Evolutionary conservation across 116 monocot species (phyloP).

Genomic region (Iris pallida): DNA sequence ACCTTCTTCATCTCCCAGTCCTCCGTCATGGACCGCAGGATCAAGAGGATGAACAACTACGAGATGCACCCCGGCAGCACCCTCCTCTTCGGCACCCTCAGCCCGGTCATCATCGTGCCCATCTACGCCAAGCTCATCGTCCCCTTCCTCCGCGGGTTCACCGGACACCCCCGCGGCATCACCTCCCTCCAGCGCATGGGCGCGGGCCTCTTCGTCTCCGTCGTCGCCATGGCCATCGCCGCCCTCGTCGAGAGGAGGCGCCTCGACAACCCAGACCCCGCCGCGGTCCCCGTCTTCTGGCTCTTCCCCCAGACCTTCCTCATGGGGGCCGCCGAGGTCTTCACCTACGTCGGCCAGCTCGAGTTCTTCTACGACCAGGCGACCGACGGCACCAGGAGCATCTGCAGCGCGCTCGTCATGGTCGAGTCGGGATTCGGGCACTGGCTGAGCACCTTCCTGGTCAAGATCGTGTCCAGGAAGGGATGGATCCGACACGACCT

Average conservation of each 20-base stretch:
- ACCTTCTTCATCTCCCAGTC: slow-evolving; percentile 38
- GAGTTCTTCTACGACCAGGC: slow-evolving; percentile 53
- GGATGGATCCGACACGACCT: slow-evolving; percentile 24
- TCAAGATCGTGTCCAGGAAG: slow-evolving; percentile 19
- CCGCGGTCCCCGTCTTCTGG: slow-evolving; percentile 20
- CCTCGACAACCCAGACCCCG: background rate
- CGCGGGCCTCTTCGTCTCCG: slow-evolving; percentile 29
- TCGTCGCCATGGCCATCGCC: slow-evolving; percentile 14
- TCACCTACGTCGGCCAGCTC: slow-evolving; percentile 37
- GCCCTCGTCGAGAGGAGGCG: slow-evolving; percentile 26
- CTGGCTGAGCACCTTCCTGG: slow-evolving; percentile 15
- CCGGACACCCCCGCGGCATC: slow-evolving; percentile 29
- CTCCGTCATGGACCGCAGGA: slow-evolving; percentile 17
- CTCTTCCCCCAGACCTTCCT: slow-evolving; percentile 35
- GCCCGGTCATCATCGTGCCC: slow-evolving; percentile 19
- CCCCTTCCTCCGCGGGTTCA: slow-evolving; percentile 20
- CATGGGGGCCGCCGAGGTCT: slow-evolving; percentile 32
- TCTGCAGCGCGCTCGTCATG: slow-evolving; percentile 28
- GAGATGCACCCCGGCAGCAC: slow-evolving; percentile 17
- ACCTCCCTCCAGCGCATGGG: slow-evolving; percentile 42
- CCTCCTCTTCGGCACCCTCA: slow-evolving; percentile 21
- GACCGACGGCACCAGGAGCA: slow-evolving; percentile 31
- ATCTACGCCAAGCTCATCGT: slow-evolving; percentile 23
- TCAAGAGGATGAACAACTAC: slow-evolving; percentile 13
- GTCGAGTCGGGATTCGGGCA: slow-evolving; percentile 29